Evolutionary conservation across 2,329 filamentous ascomycete genomes (phyloP).

Genomic region (Aotearoamyces nothofagi): DNA sequence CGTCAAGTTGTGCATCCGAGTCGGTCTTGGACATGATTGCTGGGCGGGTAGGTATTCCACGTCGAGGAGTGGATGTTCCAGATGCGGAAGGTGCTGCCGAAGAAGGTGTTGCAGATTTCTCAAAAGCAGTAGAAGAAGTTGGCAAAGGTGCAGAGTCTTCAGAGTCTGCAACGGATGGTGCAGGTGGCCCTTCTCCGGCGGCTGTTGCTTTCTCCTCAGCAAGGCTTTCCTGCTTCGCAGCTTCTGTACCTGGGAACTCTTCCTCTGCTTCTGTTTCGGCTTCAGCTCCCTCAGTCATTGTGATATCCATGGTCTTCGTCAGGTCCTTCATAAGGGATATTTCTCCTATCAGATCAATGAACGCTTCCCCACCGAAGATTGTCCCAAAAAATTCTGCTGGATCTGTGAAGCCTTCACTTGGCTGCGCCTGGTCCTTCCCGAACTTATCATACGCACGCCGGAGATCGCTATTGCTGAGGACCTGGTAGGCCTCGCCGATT

Average conservation of each 20-base stretch:
- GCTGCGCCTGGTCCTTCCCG: constrained; percentile 89
- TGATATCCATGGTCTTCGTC: constrained; percentile 96
- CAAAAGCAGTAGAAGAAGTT: constrained; percentile 1
- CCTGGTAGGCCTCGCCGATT: constrained; percentile 60
- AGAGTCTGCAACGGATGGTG: constrained; percentile 5
- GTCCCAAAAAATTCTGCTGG: constrained; percentile 95
- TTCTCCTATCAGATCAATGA: constrained; percentile 93
- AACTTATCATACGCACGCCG: constrained; percentile 91
- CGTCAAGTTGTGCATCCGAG: constrained; percentile 52
- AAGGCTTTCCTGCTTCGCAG: constrained; percentile 39
- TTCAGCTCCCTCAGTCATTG: constrained; percentile 52
- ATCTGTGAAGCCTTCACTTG: constrained; percentile 84
- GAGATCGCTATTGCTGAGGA: constrained; percentile 76
- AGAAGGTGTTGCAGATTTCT: constrained; percentile 1
- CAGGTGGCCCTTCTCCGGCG: constrained; percentile 15
- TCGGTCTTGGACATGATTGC: constrained; percentile 82
- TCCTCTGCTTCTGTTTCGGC: constrained; percentile 45
- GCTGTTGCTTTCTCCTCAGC: constrained; percentile 18
- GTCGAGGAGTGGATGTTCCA: constrained; percentile 25
- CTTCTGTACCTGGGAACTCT: constrained; percentile 41
- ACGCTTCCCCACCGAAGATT: constrained; percentile 95
- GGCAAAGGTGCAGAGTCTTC: constrained; percentile 7
- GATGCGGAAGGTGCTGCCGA: constrained; percentile 16
- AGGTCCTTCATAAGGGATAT: constrained; percentile 98
- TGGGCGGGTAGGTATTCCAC: constrained; percentile 56